phyloP scores from a whole-genome alignment of 2,329 filamentous ascomycete genomes.

The Beauveria sp. region DNA sequence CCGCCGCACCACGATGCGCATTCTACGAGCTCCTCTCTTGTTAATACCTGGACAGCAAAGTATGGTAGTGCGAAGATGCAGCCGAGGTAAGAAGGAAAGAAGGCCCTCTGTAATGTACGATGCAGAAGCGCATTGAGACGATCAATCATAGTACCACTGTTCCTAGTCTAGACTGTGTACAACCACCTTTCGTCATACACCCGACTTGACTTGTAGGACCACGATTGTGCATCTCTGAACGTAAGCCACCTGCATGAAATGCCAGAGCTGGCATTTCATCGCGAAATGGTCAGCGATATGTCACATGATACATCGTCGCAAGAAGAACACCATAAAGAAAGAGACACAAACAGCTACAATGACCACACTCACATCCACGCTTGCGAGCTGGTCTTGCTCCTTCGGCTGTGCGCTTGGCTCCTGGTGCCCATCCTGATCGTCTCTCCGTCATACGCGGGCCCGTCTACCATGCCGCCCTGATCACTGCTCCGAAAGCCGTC shows the following conservation, averaged over 20 bases:
- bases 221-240: not conserved
- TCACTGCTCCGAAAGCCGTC: conserved; percentile 53
- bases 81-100: not conserved
- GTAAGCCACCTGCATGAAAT: conserved; percentile 5
- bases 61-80: too few species aligned
- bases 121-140: not conserved
- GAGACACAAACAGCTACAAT: not conserved
- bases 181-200: not conserved
- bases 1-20: not conserved
- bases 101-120: not conserved
- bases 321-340: not conserved
- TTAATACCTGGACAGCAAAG: not conserved
- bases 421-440: not conserved
- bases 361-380: not conserved
- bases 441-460: conserved; percentile 14
- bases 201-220: not conserved
- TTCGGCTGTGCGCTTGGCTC: not conserved
- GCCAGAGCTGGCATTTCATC: not conserved
- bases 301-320: not conserved
- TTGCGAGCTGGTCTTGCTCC: not conserved
- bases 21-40: not conserved
- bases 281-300: not conserved
- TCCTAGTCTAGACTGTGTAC: conserved; percentile 3
- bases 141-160: not conserved
- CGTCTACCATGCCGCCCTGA: conserved; percentile 20